These are phyloP conservation scores for Lathyrus aphaca DNA, from an alignment of 306 rosid species.

Conservation along the genomic window DNA sequence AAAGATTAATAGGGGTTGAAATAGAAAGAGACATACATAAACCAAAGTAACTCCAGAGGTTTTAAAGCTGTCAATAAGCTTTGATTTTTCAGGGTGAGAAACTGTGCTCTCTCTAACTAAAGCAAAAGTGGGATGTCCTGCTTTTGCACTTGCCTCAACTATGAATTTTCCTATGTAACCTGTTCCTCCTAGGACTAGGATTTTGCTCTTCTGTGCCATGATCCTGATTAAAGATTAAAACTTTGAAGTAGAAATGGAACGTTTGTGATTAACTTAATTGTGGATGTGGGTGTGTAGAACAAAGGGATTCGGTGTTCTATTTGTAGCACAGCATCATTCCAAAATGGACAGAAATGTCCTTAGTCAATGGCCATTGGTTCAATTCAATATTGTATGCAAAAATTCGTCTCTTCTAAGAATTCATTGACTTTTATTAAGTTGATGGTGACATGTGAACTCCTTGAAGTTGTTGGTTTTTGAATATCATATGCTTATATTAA, in stretches of 20 bases:
- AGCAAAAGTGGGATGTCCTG: constrained; percentile 49
- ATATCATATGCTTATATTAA: too few species aligned
- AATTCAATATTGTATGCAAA: background rate
- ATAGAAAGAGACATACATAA: constrained; percentile 34
- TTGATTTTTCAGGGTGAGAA: constrained; percentile 42
- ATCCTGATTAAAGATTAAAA: background rate
- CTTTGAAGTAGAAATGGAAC: background rate
- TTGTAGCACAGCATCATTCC: background rate
- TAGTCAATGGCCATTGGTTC: background rate
- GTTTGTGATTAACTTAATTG: background rate
- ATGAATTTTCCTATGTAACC: constrained; percentile 49
- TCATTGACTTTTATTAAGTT: background rate
- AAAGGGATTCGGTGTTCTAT: constrained; percentile 2
- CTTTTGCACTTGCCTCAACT: constrained; percentile 45
- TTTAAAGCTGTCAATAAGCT: constrained; percentile 44
- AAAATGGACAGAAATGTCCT: too few species aligned
- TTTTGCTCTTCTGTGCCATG: constrained; percentile 49
- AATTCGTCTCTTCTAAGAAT: background rate
- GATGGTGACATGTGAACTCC: background rate
- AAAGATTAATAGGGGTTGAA: background rate
- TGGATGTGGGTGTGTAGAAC: background rate
- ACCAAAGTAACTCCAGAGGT: constrained; percentile 43
- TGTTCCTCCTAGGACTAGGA: constrained; percentile 49
- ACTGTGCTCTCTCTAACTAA: constrained; percentile 40
- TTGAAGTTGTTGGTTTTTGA: background rate